Conservation (phyloP, 805 yeast genomes). For the Saturnispora sekii region DNA sequence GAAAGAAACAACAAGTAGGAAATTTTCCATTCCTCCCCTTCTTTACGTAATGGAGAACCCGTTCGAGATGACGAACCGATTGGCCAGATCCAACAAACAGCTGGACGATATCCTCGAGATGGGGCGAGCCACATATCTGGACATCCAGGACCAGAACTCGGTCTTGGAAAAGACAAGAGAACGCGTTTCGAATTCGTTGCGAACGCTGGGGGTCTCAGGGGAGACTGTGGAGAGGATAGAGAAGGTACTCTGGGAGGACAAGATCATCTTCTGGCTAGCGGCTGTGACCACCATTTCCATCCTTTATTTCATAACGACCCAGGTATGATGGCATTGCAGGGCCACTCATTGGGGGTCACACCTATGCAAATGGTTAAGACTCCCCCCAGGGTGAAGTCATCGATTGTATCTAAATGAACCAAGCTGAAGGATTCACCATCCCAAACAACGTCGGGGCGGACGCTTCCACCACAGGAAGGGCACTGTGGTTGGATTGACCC, state of each 20-base stretch:
- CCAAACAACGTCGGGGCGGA: constrained; percentile 92
- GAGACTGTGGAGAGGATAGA: constrained; percentile 76
- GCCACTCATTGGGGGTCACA: constrained; percentile 80
- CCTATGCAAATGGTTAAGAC: constrained; percentile 76
- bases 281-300: constrained; percentile 35
- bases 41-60: constrained; percentile 3
- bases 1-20: not conserved
- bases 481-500: constrained; percentile 54
- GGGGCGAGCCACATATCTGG: constrained; percentile 81
- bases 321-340: constrained; percentile 47
- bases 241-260: constrained; percentile 75
- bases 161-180: constrained; percentile 52
- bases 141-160: constrained; percentile 76
- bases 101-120: constrained; percentile 84
- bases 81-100: constrained; percentile 57
- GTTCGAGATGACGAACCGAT: not conserved
- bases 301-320: constrained; percentile 1
- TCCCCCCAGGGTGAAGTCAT: constrained; percentile 49
- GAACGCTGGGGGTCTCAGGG: constrained; percentile 78
- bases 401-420: constrained; percentile 52
- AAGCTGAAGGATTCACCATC: constrained; percentile 83
- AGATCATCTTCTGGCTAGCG: constrained; percentile 76
- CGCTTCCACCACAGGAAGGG: constrained; percentile 58
- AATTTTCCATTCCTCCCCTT: too few species aligned
- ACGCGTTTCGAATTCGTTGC: constrained; percentile 56